Conservation (phyloP, 2,329 filamentous ascomycete genomes). For the Xylaria sp. region DNA sequence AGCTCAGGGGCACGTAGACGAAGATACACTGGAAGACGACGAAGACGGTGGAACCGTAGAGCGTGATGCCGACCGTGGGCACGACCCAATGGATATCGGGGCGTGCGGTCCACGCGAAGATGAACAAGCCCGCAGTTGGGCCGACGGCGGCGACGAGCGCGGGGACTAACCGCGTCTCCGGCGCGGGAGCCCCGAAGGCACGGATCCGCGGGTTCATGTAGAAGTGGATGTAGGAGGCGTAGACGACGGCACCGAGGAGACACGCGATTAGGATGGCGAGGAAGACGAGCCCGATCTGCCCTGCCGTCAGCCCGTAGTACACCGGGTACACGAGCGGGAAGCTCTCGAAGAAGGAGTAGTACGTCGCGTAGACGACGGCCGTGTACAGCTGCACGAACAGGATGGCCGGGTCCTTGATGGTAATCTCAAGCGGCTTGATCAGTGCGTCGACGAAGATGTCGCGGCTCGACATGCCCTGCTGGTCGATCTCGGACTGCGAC, state of each 20-base stretch:
- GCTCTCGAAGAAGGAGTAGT: slow-evolving; percentile 73
- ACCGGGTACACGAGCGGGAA: slow-evolving; percentile 71
- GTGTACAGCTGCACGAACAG: slow-evolving; percentile 71
- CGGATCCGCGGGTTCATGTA: slow-evolving; percentile 62
- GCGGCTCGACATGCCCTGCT: slow-evolving; percentile 60
- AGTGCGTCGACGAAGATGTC: slow-evolving; percentile 20
- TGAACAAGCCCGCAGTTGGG: slow-evolving; percentile 68
- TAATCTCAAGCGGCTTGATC: slow-evolving; percentile 64
- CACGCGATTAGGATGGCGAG: slow-evolving; percentile 68
- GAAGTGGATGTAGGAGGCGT: slow-evolving; percentile 62
- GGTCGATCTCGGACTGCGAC: slow-evolving; percentile 72
- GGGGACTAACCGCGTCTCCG: slow-evolving; percentile 65
- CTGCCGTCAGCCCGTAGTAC: slow-evolving; percentile 68
- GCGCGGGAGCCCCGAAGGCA: slow-evolving; percentile 59
- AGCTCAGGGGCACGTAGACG: slow-evolving; percentile 66
- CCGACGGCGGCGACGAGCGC: slow-evolving; percentile 64
- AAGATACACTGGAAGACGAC: slow-evolving; percentile 67
- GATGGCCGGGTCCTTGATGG: slow-evolving; percentile 69
- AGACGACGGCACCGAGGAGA: slow-evolving; percentile 60
- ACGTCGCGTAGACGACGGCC: slow-evolving; percentile 69
- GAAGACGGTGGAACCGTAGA: slow-evolving; percentile 52
- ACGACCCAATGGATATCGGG: slow-evolving; percentile 64
- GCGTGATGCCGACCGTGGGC: slow-evolving; percentile 65
- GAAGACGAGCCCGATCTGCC: slow-evolving; percentile 69
- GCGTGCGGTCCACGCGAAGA: slow-evolving; percentile 68